Evolutionary conservation across 139 green algal genomes (phyloP), one percentile per base, ranked within the genome.

Genomic region (Tetradesmus lagerheimii): DNA sequence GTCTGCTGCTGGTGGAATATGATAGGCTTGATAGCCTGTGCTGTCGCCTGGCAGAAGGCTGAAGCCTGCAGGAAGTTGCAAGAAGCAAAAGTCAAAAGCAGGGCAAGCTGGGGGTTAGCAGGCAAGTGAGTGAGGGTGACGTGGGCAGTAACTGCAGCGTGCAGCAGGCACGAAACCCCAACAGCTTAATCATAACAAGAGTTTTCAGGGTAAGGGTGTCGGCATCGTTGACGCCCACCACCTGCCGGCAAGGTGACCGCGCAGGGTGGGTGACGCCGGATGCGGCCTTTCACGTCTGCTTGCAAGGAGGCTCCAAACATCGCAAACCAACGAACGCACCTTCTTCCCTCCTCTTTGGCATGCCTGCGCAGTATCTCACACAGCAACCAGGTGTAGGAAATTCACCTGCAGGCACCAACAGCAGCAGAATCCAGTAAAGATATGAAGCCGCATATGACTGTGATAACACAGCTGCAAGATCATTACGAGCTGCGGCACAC

Each of bases 341-440:
- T n/a, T 71, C 57, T 9, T 4, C 57, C 20, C 4, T 31, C 57
- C 57, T 71, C 23, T 71, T 71, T 31, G 57, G 57, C 57, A 71
- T 71, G 57, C 31, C 57, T 71, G 57, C 20, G 25, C 20, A 31
- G 57, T 71, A 31, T 71, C 57, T 20, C 23, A 31, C 57, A 71
- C 57, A 71, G 57, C 57, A 71, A 71, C 25, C 57, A 71, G 25
- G 23, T 71, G 57, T 71, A 8, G 57, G 57, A 71, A 71, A 71
- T 71, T 71, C 57, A 71, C 57, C 57, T 71, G 57, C 57, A 71
- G 57, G 23, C 57, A 71, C 57, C 57, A 71, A 71, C 57, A 71
- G 20, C 57, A 71, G 57, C 57, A 71, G 25, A n/a, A 23, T 23
- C 5, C 57, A 31, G 2, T 31, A 71, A 71, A 1, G 57, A 71